These are phyloP conservation scores for Spizellomyces punctatus DNA, from an alignment of 192 early-diverging fungal species.

Conservation along the genomic window DNA sequence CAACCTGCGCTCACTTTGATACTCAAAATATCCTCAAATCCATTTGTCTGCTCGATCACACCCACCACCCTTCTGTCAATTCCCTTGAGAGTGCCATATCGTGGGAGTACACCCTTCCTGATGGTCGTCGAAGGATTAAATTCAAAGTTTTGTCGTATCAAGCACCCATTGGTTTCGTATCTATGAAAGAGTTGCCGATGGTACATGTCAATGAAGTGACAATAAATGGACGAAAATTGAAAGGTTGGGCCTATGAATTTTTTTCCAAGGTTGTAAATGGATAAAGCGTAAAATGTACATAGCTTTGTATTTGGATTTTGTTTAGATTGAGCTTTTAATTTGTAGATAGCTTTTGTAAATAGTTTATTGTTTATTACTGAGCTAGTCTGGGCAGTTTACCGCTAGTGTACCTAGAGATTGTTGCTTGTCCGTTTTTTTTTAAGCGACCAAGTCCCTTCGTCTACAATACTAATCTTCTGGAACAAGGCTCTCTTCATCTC, in stretches of 20 bases:
- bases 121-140: constrained; percentile 26
- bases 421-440: no score
- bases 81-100: constrained; percentile 14
- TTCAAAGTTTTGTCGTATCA: constrained; percentile 25
- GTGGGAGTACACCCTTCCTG: constrained; percentile 31
- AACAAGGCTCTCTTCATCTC: no score
- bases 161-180: constrained; percentile 23
- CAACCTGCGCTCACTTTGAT: constrained; percentile 39
- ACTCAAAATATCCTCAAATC: constrained; percentile 27
- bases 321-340: no score
- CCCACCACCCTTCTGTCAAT: neutral
- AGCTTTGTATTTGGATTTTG: neutral
- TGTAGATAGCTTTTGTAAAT: no score
- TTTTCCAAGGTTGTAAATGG: neutral
- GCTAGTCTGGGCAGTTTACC: no score
- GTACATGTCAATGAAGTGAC: constrained; percentile 2
- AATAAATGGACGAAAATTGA: neutral
- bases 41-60: constrained; percentile 43
- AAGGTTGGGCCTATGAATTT: constrained; percentile 2
- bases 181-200: constrained; percentile 34
- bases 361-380: no score
- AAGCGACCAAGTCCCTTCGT: no score
- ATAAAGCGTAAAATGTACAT: neutral
- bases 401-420: no score
- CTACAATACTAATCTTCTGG: no score